A percentile compares a stretch with the other conserved stretches of the same genome.
Conservation (phyloP, 192 early-diverging fungal species). For the Coemansia reversa region DNA sequence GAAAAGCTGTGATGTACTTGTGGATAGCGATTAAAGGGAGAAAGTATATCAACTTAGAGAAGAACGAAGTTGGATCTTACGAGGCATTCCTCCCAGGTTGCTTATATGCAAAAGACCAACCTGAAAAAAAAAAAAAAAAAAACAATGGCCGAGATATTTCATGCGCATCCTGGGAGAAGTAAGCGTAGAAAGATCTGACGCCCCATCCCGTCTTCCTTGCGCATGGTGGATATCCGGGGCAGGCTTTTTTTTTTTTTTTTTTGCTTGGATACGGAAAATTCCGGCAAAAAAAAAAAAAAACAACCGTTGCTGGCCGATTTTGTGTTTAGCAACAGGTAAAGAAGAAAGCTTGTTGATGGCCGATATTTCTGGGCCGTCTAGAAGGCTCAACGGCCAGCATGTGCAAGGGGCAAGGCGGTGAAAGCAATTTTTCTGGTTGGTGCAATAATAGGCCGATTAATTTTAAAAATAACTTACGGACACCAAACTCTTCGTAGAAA, state of each 20-base stretch:
- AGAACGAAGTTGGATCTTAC: not conserved
- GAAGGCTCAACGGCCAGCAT: not conserved
- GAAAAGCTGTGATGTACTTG: not conserved
- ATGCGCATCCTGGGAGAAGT: not conserved
- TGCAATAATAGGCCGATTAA: not conserved
- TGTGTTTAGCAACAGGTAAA: not conserved
- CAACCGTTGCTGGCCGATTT: too few relatives aligned
- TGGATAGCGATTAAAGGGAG: not conserved
- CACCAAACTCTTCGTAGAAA: not conserved
- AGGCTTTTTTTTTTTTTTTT: not conserved
- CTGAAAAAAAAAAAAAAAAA: conserved; percentile 6
- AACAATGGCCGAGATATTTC: not conserved
- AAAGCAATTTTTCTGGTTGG: not conserved
- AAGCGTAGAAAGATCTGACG: not conserved
- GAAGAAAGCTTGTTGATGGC: not conserved
- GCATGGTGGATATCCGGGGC: not conserved
- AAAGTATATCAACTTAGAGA: not conserved
- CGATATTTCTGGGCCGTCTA: not conserved
- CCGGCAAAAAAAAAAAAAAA: not conserved
- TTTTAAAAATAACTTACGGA: not conserved
- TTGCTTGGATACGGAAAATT: not conserved
- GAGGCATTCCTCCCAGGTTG: not conserved
- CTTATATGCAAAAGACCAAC: not conserved
- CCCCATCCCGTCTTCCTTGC: not conserved
- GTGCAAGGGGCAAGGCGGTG: not conserved